Percentiles rank a stretch among this genome's conserved stretches.
phyloP scores from a whole-genome alignment of 768 basidiomycete genomes.

The Infundibulicybe gibba region DNA sequence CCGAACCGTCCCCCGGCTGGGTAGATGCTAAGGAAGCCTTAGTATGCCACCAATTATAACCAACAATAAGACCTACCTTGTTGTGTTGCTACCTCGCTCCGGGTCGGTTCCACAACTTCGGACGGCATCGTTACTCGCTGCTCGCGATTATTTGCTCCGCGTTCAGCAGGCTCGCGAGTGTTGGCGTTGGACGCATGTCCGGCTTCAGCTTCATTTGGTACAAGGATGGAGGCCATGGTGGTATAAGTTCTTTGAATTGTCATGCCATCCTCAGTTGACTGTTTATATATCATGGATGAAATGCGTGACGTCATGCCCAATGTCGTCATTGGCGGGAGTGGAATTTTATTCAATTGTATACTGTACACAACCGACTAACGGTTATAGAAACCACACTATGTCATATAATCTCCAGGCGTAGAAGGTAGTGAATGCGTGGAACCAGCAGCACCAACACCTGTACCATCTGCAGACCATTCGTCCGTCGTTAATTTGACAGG shows the following conservation, averaged over 20 bases:
- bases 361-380: no score
- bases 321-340: neutral
- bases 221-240: neutral
- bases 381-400: no score
- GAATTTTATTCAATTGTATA: no score
- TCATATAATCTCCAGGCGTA: conserved; percentile 1
- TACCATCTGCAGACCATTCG: conserved; percentile 41
- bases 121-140: conserved; percentile 11
- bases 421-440: conserved; percentile 10
- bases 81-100: conserved; percentile 19
- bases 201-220: neutral
- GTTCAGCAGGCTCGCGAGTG: neutral
- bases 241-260: neutral
- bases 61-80: conserved; percentile 26
- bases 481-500: conserved; percentile 67
- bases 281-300: no score
- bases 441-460: conserved; percentile 21
- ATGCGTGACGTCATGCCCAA: neutral
- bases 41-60: neutral
- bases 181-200: no score
- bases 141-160: conserved; percentile 1
- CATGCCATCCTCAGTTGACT: no score
- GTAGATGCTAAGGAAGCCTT: conserved; percentile 19
- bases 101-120: conserved; percentile 15
- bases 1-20: conserved; percentile 24